These are phyloP conservation scores for Massariosphaeria phaeospora DNA, from an alignment of 495 filamentous ascomycete species.

Conservation along the genomic window DNA sequence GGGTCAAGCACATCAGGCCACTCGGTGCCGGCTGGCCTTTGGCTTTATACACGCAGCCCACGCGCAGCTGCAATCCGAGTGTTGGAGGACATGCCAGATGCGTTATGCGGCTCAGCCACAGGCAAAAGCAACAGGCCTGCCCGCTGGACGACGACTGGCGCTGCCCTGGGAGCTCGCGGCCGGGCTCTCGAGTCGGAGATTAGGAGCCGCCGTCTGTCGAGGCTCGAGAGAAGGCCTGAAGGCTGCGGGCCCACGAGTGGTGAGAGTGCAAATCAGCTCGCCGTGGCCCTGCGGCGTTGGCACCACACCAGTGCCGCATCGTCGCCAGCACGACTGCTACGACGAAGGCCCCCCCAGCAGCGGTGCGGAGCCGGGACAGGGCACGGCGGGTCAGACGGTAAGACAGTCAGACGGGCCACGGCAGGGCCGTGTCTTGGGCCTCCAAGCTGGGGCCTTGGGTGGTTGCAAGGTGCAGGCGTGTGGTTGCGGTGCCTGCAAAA, in stretches of 20 bases:
- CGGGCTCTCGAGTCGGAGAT: conserved; percentile 1
- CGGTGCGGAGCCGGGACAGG: neutral
- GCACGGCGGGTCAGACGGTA: no score
- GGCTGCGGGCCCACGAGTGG: neutral
- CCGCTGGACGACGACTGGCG: neutral
- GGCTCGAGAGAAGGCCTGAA: neutral
- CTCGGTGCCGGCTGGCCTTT: neutral
- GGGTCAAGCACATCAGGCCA: neutral
- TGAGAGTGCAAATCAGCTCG: neutral
- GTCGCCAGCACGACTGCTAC: no score
- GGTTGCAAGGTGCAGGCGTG: no score
- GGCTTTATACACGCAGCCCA: neutral
- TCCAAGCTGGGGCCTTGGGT: no score
- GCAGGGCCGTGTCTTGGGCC: conserved; percentile 19
- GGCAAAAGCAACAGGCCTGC: conserved; percentile 8
- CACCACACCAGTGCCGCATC: conserved; percentile 1
- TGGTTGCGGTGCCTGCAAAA: neutral
- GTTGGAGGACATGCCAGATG: neutral
- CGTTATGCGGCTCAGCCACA: conserved; percentile 23
- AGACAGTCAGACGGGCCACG: conserved; percentile 7
- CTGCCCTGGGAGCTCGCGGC: neutral
- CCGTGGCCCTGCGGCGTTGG: neutral
- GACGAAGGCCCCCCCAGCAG: neutral
- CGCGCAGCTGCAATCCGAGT: neutral
- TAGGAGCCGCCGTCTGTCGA: neutral